These are phyloP conservation scores for Aphanoascus verrucosus DNA, from an alignment of 2,329 filamentous ascomycete species.

Conservation along the genomic window DNA sequence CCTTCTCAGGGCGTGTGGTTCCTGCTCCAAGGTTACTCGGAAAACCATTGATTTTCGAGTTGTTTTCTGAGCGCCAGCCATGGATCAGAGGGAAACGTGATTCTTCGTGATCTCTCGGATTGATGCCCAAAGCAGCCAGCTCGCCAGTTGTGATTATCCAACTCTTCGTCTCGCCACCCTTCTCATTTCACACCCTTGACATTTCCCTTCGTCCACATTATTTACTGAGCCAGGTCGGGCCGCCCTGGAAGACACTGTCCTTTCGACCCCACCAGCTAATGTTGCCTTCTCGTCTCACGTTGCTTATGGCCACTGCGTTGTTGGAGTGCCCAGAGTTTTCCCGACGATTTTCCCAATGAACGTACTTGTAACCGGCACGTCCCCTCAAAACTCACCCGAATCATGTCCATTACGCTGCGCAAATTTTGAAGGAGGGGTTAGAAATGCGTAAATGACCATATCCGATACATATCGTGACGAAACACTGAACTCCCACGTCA, in stretches of 20 bases:
- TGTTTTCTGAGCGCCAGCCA: not conserved
- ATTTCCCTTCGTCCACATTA: constrained; percentile 7
- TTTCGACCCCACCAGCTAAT: constrained; percentile 9
- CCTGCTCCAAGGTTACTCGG: not conserved
- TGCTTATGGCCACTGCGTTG: constrained; percentile 5
- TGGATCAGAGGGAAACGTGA: constrained; percentile 4
- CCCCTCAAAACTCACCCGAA: constrained; percentile 5
- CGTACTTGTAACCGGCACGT: constrained; percentile 4
- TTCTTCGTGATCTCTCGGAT: constrained; percentile 10
- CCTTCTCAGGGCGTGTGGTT: not conserved
- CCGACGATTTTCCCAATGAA: constrained; percentile 6
- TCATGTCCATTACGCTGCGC: constrained; percentile 1
- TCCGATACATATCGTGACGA: constrained; percentile 14
- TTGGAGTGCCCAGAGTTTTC: constrained; percentile 11
- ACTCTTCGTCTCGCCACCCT: constrained; percentile 7
- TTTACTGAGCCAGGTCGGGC: constrained; percentile 14
- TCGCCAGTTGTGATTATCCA: constrained; percentile 1
- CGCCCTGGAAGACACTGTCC: constrained; percentile 8
- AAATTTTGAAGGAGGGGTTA: not conserved
- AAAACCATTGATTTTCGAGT: not conserved
- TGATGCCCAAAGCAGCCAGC: constrained; percentile 16
- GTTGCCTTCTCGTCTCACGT: constrained; percentile 1
- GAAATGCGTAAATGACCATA: constrained; percentile 9
- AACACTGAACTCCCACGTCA: constrained; percentile 13
- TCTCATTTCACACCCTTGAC: constrained; percentile 12